These are phyloP conservation scores for Volvox reticuliferus DNA, from an alignment of 139 green algal species.

Conservation along the genomic window DNA sequence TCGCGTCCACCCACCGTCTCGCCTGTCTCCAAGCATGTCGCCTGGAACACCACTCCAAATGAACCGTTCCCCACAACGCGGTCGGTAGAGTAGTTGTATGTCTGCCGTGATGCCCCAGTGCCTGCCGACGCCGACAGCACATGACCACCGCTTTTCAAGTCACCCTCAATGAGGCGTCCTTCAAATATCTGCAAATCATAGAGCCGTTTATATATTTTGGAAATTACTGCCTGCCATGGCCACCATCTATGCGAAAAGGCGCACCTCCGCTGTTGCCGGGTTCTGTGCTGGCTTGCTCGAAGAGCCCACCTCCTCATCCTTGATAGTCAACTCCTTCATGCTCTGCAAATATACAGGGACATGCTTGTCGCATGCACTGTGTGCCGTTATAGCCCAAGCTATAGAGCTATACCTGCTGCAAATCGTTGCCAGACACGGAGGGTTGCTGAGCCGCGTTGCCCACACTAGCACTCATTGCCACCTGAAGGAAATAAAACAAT, in stretches of 20 bases:
- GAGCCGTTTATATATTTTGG: neutral
- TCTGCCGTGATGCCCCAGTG: conserved; percentile 62
- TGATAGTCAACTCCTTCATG: conserved; percentile 75
- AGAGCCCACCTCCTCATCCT: conserved; percentile 59
- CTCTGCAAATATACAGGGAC: conserved; percentile 50
- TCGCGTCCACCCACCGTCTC: conserved; percentile 79
- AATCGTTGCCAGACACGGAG: conserved; percentile 32
- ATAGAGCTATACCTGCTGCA: conserved; percentile 37
- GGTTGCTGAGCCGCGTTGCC: conserved; percentile 46
- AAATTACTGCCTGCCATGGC: neutral
- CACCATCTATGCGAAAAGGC: neutral
- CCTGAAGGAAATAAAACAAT: neutral
- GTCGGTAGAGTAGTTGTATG: conserved; percentile 91
- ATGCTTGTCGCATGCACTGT: neutral
- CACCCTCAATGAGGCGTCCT: conserved; percentile 76
- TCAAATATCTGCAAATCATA: conserved; percentile 73
- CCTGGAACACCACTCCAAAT: conserved; percentile 98
- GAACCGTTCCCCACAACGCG: conserved; percentile 97
- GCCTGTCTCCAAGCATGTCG: conserved; percentile 93
- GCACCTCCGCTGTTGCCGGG: neutral
- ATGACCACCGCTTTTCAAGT: conserved; percentile 64
- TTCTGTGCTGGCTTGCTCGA: conserved; percentile 52
- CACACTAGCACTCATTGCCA: conserved; percentile 45
- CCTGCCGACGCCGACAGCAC: conserved; percentile 63
- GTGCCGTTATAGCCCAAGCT: neutral